These are phyloP conservation scores for Viola odorata DNA, from an alignment of 345 rosid genomes.

Conservation along the genomic window DNA sequence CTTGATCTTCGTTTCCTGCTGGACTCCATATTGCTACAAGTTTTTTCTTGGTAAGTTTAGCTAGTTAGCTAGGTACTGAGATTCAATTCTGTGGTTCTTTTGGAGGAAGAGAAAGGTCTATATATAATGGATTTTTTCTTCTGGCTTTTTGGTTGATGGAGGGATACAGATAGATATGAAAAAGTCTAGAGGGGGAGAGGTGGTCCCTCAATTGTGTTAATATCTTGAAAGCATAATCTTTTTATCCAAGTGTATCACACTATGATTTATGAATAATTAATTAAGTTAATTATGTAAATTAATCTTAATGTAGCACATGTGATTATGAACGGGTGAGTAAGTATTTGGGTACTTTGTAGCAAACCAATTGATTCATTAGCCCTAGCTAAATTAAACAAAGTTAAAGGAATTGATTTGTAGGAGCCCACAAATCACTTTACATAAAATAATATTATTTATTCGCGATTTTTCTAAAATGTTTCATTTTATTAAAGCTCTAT, in stretches of 20 bases:
- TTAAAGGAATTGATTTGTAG: too few species aligned
- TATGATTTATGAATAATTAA: too few species aligned
- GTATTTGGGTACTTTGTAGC: not conserved
- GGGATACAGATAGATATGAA: conserved; percentile 29
- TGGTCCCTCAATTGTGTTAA: conserved; percentile 25
- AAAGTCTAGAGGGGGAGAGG: conserved; percentile 2
- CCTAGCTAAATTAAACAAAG: too few species aligned
- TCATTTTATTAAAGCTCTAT: too few species aligned
- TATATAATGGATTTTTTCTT: conserved; percentile 21
- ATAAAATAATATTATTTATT: too few species aligned
- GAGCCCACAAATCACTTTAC: too few species aligned
- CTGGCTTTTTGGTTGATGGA: not conserved
- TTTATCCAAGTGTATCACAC: not conserved
- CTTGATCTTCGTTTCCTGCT: conserved; percentile 28
- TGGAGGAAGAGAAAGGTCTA: conserved; percentile 1
- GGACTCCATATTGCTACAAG: conserved; percentile 33
- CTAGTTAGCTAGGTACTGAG: too few species aligned
- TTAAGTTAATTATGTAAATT: too few species aligned
- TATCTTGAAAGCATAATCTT: conserved; percentile 25
- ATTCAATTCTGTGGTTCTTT: conserved; percentile 12
- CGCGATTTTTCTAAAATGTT: too few species aligned
- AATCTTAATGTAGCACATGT: too few species aligned
- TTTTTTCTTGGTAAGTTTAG: not conserved
- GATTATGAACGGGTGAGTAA: too few species aligned
- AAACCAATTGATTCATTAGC: too few species aligned